A percentile compares a stretch with the other conserved stretches of the same genome.
Evolutionary conservation across 2,329 filamentous ascomycete species (phyloP).

Genomic region (Aplosporella prunicola): DNA sequence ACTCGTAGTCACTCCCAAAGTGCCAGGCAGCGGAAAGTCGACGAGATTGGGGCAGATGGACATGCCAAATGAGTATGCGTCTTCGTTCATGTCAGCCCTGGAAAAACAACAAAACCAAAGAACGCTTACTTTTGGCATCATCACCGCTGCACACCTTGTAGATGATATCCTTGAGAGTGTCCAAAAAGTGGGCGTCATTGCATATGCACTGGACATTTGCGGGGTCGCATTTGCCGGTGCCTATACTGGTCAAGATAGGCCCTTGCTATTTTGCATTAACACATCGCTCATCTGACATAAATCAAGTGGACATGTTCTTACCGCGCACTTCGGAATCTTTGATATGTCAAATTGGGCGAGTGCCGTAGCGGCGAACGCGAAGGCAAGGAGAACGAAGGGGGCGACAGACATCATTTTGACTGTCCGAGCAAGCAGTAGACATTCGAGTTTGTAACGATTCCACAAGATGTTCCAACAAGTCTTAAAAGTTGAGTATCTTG

Average conservation of each 20-base stretch:
- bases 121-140: conserved; percentile 3
- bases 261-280: not conserved
- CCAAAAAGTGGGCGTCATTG: not conserved
- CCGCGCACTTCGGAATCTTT: conserved; percentile 8
- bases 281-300: not conserved
- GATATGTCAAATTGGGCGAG: conserved; percentile 1
- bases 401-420: conserved; percentile 5
- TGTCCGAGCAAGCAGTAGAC: not conserved
- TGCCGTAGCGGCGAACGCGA: not conserved
- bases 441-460: not conserved
- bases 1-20: not conserved
- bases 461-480: too few species aligned
- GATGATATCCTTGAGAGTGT: not conserved
- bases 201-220: conserved; percentile 9
- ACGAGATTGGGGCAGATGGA: conserved; percentile 2
- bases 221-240: conserved; percentile 7
- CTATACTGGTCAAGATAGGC: conserved; percentile 7
- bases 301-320: not conserved
- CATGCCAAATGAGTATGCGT: not conserved
- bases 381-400: not conserved
- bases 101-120: not conserved
- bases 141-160: not conserved
- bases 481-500: not conserved
- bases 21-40: not conserved
- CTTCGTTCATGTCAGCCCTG: not conserved